Evolutionary conservation across 176 grass and related monocot genomes (phyloP), one percentile per base, ranked within the genome.

Genomic region (Aegilops sharonensis): DNA sequence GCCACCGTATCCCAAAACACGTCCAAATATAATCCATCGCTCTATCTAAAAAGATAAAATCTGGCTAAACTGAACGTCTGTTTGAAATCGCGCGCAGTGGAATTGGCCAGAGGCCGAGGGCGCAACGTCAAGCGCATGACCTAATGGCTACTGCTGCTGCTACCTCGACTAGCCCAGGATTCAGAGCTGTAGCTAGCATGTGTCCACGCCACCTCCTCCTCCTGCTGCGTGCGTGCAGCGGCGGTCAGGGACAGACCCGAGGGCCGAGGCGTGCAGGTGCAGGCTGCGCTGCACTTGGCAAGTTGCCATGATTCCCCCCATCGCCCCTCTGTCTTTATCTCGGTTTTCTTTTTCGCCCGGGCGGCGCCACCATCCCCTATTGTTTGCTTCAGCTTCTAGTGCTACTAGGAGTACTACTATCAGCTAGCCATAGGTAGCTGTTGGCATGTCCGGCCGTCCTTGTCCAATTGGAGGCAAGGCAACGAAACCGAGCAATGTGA

Each of bases 81-180:
- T 25, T 25, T 25, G 25, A 25, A 1, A 25, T 25, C 25, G 25
- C 3, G 32, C 32, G 32, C 32, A 5, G 32, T 34, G 32, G 3
- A 34, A 5, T 34, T 34, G 32, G 32, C 32, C 4, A 27, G 43
- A 48, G 45, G 48, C 48, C 5, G 14, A 18, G 48, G 68, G 39
- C 68, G 68, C 35, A 7, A 3, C 68, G 36, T 35, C 20, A 0
- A 24, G 36, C 68, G 68, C 35, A 21, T 71, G 68, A 23, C 20
- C 68, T 69, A 54, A 1, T 52, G 6, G 9, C 35, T 69, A 54
- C 5, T 52, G 6, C 63, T 65, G 11, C 62, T 64, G 11, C 62
- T 65, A 30, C 82, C 76, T 90, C 85, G 56, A 88, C 88, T 65
- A 66, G 64, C 64, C 8, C 64, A 29, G 64, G 29, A 34, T 67